These are phyloP conservation scores for Coemansia biformis DNA, from an alignment of 192 early-diverging fungal species.

Conservation along the genomic window DNA sequence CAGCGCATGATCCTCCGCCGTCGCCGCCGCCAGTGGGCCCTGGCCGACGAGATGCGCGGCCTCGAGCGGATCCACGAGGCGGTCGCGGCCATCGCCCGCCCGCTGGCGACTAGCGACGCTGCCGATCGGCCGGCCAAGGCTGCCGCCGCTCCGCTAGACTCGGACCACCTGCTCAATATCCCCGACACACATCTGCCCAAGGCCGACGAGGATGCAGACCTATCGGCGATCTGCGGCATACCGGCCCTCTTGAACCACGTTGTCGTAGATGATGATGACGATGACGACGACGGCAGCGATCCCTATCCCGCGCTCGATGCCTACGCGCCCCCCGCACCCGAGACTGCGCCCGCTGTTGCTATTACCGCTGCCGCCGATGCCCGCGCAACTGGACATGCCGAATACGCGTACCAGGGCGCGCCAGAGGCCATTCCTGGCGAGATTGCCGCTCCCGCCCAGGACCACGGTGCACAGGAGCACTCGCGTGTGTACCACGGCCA, in stretches of 20 bases:
- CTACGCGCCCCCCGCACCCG: no score
- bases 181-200: constrained; percentile 21
- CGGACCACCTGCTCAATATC: constrained; percentile 24
- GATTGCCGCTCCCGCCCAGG: background rate
- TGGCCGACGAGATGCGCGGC: constrained; percentile 32
- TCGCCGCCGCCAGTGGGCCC: constrained; percentile 32
- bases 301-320: no score
- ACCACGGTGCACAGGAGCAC: constrained; percentile 2
- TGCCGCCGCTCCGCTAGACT: constrained; percentile 11
- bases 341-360: no score
- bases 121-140: constrained; percentile 2
- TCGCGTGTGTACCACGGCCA: constrained; percentile 1
- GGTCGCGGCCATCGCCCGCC: constrained; percentile 21
- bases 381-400: background rate
- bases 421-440: background rate
- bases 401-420: constrained; percentile 4
- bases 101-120: constrained; percentile 15
- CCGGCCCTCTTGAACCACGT: constrained; percentile 40
- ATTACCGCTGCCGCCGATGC: constrained; percentile 11
- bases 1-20: constrained; percentile 29
- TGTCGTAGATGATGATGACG: constrained; percentile 2
- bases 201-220: constrained; percentile 27
- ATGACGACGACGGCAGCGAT: constrained; percentile 8
- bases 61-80: constrained; percentile 34
- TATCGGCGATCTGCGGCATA: constrained; percentile 31